phyloP scores from a whole-genome alignment of 345 rosid species.

The Salix exigua region DNA sequence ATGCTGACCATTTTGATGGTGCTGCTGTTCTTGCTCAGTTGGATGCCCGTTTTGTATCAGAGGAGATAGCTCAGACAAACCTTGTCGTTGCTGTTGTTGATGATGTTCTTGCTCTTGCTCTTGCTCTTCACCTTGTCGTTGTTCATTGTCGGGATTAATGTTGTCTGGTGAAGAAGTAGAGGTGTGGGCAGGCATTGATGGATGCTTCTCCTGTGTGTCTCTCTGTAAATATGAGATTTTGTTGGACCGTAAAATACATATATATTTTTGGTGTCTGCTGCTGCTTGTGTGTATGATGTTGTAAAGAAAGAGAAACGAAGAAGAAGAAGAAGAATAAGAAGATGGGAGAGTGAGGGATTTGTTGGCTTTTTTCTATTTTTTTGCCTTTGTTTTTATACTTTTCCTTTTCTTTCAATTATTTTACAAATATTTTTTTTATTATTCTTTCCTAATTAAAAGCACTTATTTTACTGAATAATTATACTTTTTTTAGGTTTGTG shows the following conservation, averaged over 20 bases:
- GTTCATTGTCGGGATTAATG: constrained; percentile 34
- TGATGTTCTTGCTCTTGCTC: constrained; percentile 8
- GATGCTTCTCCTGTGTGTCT: background rate
- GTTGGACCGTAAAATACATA: background rate
- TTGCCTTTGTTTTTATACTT: background rate
- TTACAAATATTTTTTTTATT: no score
- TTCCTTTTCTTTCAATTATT: background rate
- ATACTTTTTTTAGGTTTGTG: no score
- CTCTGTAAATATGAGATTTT: background rate
- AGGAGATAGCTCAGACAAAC: background rate
- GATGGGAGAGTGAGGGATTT: constrained; percentile 12
- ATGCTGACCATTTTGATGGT: background rate
- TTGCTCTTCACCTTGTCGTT: constrained; percentile 8
- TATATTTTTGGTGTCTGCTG: background rate
- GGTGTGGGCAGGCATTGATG: constrained; percentile 69
- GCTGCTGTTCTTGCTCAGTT: constrained; percentile 1
- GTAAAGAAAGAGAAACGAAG: background rate
- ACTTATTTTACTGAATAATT: no score
- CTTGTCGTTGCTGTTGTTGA: background rate
- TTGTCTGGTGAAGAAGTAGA: constrained; percentile 49
- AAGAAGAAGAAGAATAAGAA: background rate
- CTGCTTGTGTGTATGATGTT: background rate
- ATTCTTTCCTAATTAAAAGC: no score
- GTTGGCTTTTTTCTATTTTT: background rate
- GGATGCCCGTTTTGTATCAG: constrained; percentile 19